phyloP scores from a whole-genome alignment of 306 rosid genomes.

The Alnus glutinosa region DNA sequence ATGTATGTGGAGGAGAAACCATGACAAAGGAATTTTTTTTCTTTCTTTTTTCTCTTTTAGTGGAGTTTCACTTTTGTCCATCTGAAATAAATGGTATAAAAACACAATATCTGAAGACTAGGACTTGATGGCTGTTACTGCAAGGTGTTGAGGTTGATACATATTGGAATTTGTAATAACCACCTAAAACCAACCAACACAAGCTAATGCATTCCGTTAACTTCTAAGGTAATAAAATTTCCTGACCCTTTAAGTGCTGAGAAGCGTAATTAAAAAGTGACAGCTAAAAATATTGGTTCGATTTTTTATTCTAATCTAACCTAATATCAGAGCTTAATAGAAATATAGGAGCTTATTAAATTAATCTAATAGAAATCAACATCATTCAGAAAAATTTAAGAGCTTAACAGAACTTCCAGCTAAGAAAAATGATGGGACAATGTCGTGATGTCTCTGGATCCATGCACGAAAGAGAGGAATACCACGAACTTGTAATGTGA shows the following conservation, averaged over 20 bases:
- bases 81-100: neutral
- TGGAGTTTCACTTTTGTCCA: neutral
- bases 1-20: conserved; percentile 8
- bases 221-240: too few relatives aligned
- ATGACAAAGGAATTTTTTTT: neutral
- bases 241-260: too few relatives aligned
- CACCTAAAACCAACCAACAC: neutral
- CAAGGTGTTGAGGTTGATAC: neutral
- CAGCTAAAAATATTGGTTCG: neutral
- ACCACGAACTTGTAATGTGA: neutral
- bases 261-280: neutral
- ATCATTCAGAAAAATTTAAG: too few relatives aligned
- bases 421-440: too few relatives aligned
- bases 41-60: too few relatives aligned
- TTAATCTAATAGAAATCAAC: neutral
- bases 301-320: too few relatives aligned
- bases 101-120: neutral
- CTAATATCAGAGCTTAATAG: too few relatives aligned
- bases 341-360: neutral
- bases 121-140: neutral
- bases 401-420: too few relatives aligned
- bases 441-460: too few relatives aligned
- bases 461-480: too few relatives aligned
- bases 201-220: neutral
- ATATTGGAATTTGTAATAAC: neutral